Evolutionary conservation across 192 early-diverging fungal genomes (phyloP).

Genomic region (Spinellus fusiger): DNA sequence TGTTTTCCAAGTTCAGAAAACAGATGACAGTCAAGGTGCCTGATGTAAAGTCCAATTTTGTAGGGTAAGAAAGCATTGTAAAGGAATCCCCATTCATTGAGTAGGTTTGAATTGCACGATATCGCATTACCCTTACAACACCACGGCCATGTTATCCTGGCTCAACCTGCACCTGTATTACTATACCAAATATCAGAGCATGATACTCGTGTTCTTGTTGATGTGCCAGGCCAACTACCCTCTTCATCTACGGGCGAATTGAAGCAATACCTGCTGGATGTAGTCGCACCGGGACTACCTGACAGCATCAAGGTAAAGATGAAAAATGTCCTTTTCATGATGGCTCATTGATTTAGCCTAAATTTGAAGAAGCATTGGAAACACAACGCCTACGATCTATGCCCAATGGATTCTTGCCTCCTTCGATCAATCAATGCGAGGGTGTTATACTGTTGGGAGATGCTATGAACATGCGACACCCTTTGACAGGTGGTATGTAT

Average conservation of each 20-base stretch:
- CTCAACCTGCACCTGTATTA: slow-evolving; percentile 77
- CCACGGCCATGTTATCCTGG: slow-evolving; percentile 91
- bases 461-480: slow-evolving; percentile 94
- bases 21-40: slow-evolving; percentile 52
- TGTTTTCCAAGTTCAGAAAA: slow-evolving; percentile 90
- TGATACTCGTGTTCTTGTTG: slow-evolving; percentile 86
- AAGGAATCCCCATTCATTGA: not conserved
- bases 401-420: slow-evolving; percentile 88
- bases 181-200: slow-evolving; percentile 86
- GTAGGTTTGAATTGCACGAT: slow-evolving; percentile 64
- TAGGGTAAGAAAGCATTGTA: slow-evolving; percentile 9
- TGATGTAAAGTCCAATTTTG: slow-evolving; percentile 24
- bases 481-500: slow-evolving; percentile 77
- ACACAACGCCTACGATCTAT: slow-evolving; percentile 74
- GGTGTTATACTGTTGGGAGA: slow-evolving; percentile 89
- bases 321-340: no score
- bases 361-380: slow-evolving; percentile 64
- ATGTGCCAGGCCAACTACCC: slow-evolving; percentile 89
- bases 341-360: no score
- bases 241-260: slow-evolving; percentile 56
- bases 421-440: slow-evolving; percentile 59
- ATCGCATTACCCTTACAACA: slow-evolving; percentile 71
- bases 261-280: slow-evolving; percentile 53
- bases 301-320: slow-evolving; percentile 47
- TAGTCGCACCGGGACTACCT: slow-evolving; percentile 69